These are phyloP conservation scores for Dalbergia cochinchinensis DNA, from an alignment of 306 rosid species.

Conservation along the genomic window DNA sequence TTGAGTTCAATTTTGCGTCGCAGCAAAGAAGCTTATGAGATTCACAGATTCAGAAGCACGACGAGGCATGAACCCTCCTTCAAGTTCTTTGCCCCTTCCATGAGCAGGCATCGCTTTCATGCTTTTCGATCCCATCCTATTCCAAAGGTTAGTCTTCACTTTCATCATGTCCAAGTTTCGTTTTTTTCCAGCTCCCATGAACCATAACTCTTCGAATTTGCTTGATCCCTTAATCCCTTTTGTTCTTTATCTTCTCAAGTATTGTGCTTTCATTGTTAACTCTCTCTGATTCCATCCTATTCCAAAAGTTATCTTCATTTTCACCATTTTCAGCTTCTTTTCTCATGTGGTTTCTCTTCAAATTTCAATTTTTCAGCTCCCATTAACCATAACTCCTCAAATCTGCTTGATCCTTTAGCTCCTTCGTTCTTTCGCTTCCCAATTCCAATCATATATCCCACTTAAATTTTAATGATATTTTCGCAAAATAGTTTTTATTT, in stretches of 20 bases:
- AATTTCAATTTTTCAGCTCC: background rate
- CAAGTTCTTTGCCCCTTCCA: conserved; percentile 24
- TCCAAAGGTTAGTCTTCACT: conserved; percentile 38
- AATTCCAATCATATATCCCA: background rate
- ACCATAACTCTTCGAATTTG: no score
- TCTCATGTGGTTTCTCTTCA: background rate
- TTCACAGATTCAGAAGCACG: conserved; percentile 27
- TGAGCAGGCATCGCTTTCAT: conserved; percentile 37
- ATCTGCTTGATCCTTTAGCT: background rate
- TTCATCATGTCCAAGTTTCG: background rate
- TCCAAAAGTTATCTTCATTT: background rate
- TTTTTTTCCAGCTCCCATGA: background rate
- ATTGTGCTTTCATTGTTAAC: no score
- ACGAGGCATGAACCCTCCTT: conserved; percentile 30
- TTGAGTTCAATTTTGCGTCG: conserved; percentile 36
- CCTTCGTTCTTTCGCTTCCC: background rate
- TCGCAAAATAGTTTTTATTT: background rate
- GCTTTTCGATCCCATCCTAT: conserved; percentile 39
- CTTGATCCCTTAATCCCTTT: background rate
- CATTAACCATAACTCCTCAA: no score
- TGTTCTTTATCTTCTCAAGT: no score
- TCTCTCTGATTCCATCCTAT: no score
- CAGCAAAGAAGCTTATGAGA: conserved; percentile 36
- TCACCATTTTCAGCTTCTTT: background rate
- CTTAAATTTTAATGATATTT: background rate